Base-by-base conservation (phyloP, 768 basidiomycete genomes). In the Trametes meyenii region DNA sequence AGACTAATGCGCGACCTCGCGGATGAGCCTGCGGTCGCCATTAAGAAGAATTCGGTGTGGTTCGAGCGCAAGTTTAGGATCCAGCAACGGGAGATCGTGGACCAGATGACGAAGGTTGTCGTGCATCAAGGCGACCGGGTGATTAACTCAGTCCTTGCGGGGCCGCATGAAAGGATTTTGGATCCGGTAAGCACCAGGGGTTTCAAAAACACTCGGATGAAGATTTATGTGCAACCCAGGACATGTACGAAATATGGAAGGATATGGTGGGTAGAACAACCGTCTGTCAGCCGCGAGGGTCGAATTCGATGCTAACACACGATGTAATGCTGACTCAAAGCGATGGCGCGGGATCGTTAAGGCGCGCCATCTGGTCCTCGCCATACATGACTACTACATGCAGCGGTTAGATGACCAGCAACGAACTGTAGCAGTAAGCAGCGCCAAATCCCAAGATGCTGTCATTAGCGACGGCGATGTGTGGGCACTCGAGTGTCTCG, bases 261-360 rank as follows among this genome's bases (percentile, higher is more conserved):
- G 79, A 81, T n/a, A 83, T 83, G 82, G 83, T 82, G 29, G 1
- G 75, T 61, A 1, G 5, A 17, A 11, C 3, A 7, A 26, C 1
- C 48, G 10, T 11, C 48, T 6, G 14, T 16, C 8, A 16, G 6
- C 38, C 33, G 11, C 13, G 2, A 16, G 16, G 36, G 38, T 33
- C 21, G 21, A 13, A 19, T 17, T 54, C 6, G 5, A 13, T 21
- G 16, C 38, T 58, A 23, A 38, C 1, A 16, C 3, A 42, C 5
- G 16, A 19, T 10, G n/a, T 16, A 7, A 33, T 8, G 8, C 3
- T 33, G 29, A 33, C 29, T 33, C 8, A 3, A 39, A 83, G 82
- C 75, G 76, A 5, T 84, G 83, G 83, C 78, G 78, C 68, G 77
- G 81, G 10, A 82, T 76, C 62, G 83, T 84, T 26, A 82, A 84